Percentiles rank a stretch among this genome's conserved stretches.
These are phyloP conservation scores for Fusarium equiseti DNA, from an alignment of 2,329 filamentous ascomycete genomes.

Conservation along the genomic window DNA sequence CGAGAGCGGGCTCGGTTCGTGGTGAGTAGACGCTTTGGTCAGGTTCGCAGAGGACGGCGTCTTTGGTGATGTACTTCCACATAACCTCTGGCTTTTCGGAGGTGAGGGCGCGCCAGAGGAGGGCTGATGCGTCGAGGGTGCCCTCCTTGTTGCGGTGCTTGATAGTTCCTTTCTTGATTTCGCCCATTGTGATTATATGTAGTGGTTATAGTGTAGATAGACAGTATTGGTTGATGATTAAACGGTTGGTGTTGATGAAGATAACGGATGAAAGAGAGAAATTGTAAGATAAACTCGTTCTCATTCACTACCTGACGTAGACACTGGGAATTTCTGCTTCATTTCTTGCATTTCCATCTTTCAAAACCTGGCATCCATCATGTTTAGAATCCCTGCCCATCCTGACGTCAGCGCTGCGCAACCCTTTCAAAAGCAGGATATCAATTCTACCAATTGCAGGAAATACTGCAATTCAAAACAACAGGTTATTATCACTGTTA, in stretches of 20 bases:
- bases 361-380: constrained; percentile 43
- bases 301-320: constrained; percentile 33
- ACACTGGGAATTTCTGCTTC: constrained; percentile 12
- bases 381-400: constrained; percentile 36
- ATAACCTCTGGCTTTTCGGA: constrained; percentile 50
- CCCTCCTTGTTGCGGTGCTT: constrained; percentile 53
- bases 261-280: not conserved
- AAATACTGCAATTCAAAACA: not conserved
- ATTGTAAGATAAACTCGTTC: not conserved
- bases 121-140: constrained; percentile 52
- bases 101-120: constrained; percentile 53
- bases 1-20: constrained; percentile 49
- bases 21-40: constrained; percentile 50
- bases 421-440: constrained; percentile 23
- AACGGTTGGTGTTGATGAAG: not conserved
- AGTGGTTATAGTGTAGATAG: not conserved
- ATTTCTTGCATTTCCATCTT: constrained; percentile 19
- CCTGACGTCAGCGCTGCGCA: constrained; percentile 47
- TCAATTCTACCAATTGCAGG: constrained; percentile 15
- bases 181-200: constrained; percentile 28
- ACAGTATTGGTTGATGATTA: not conserved
- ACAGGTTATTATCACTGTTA: constrained; percentile 7
- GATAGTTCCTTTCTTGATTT: constrained; percentile 48
- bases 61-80: constrained; percentile 52
- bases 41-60: constrained; percentile 51